Conservation (phyloP, 306 rosid genomes). For the Cucumis hystrix region DNA sequence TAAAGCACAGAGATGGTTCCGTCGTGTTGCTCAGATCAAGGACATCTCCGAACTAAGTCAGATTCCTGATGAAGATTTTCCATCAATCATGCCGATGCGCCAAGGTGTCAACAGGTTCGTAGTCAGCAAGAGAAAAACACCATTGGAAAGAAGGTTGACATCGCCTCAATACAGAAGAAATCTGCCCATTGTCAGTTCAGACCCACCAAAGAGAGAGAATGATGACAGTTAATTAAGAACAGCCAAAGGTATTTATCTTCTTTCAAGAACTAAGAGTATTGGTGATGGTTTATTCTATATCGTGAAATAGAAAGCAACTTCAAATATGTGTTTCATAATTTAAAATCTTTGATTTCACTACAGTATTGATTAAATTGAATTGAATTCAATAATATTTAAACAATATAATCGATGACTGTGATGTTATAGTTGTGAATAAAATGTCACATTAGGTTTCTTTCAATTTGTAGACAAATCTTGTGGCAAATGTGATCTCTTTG, state of each 20-base stretch:
- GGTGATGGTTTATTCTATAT: not conserved
- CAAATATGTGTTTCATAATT: not conserved
- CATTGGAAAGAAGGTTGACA: slow-evolving; percentile 86
- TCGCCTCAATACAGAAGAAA: slow-evolving; percentile 80
- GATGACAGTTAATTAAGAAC: slow-evolving; percentile 32
- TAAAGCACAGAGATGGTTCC: slow-evolving; percentile 95
- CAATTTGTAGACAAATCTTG: not conserved
- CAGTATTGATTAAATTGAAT: not conserved
- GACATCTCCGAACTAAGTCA: slow-evolving; percentile 94
- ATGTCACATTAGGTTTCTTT: not conserved
- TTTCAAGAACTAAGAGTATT: slow-evolving; percentile 4
- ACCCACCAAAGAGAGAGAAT: slow-evolving; percentile 45
- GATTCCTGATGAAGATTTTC: slow-evolving; percentile 98
- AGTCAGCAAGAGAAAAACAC: slow-evolving; percentile 97
- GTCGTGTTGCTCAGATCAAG: slow-evolving; percentile 86
- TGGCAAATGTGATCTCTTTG: not conserved
- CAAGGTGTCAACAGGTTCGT: slow-evolving; percentile 97
- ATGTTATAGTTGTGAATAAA: not conserved
- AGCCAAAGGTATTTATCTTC: not conserved
- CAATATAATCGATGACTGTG: not conserved
- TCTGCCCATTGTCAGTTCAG: slow-evolving; percentile 74
- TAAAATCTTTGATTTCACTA: not conserved
- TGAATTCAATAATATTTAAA: not conserved
- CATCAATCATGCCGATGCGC: slow-evolving; percentile 98
- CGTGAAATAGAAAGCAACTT: not conserved